Evolutionary conservation across 1,139 yeast species (phyloP).

Genomic region (Ashbya aceris): DNA sequence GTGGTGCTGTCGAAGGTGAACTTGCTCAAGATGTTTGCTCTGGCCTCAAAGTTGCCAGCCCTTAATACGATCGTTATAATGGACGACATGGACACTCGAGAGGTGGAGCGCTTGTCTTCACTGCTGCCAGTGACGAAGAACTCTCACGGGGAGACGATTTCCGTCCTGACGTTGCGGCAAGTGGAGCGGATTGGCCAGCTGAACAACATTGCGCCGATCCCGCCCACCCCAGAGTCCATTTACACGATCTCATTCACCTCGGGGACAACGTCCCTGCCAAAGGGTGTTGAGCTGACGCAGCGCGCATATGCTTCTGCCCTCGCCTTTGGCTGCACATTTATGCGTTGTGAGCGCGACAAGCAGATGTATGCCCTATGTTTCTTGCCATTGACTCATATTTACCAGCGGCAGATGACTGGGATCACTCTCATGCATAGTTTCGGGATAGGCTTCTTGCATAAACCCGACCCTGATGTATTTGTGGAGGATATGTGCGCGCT

Average conservation of each 20-base stretch:
- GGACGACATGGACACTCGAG: conserved; percentile 39
- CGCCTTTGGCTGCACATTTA: conserved; percentile 20
- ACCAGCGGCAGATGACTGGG: conserved; percentile 36
- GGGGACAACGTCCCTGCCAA: conserved; percentile 69
- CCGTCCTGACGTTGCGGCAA: conserved; percentile 41
- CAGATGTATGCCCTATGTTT: conserved; percentile 32
- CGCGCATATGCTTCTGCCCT: conserved; percentile 44
- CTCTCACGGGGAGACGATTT: conserved; percentile 18
- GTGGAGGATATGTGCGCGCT: conserved; percentile 48
- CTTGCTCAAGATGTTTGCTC: conserved; percentile 35
- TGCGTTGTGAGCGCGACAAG: conserved; percentile 3
- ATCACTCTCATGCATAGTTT: conserved; percentile 29
- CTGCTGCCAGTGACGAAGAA: conserved; percentile 15
- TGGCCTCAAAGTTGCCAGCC: conserved; percentile 32
- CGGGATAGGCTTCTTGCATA: conserved; percentile 40
- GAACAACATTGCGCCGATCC: conserved; percentile 37
- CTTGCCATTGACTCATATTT: conserved; percentile 66
- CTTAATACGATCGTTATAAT: conserved; percentile 42
- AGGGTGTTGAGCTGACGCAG: conserved; percentile 62
- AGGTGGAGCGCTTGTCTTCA: conserved; percentile 23
- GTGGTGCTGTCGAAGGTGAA: conserved; percentile 43
- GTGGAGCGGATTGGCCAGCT: conserved; percentile 47
- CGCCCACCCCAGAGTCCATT: conserved; percentile 45
- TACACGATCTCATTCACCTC: conserved; percentile 71
- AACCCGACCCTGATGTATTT: conserved; percentile 35